Evolutionary conservation across 768 basidiomycete species (phyloP).

Genomic region (Amanita exitialis): DNA sequence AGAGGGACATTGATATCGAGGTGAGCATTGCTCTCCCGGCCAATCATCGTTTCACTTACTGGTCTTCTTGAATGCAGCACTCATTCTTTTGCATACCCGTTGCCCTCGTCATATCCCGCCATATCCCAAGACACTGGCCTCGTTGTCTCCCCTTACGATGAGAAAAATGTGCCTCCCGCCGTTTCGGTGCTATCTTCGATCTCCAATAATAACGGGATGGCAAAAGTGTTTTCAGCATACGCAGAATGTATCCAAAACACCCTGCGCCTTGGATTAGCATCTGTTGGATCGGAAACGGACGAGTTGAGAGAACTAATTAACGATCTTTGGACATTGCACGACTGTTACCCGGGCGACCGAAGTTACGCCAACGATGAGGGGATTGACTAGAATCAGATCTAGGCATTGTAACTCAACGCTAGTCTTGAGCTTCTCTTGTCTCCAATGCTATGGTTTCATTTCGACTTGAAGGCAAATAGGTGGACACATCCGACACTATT

Average conservation of each 20-base stretch:
- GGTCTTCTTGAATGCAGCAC: conserved; percentile 21
- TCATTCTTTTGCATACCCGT: conserved; percentile 42
- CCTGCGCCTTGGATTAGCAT: conserved; percentile 23
- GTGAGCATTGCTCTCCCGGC: conserved; percentile 24
- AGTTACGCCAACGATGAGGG: background rate
- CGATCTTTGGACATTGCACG: conserved; percentile 51
- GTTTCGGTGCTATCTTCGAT: conserved; percentile 33
- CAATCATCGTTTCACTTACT: background rate
- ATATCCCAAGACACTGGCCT: conserved; percentile 23
- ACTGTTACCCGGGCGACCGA: conserved; percentile 16
- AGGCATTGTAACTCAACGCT: background rate
- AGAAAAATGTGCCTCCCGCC: background rate
- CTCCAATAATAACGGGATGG: conserved; percentile 27
- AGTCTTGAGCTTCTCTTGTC: background rate
- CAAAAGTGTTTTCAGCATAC: conserved; percentile 36
- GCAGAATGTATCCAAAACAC: conserved; percentile 30
- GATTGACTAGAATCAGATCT: background rate
- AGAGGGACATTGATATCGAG: conserved; percentile 14
- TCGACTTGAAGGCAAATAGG: too few relatives aligned
- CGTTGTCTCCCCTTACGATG: background rate
- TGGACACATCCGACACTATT: too few relatives aligned
- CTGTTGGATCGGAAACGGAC: conserved; percentile 37
- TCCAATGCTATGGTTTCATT: background rate
- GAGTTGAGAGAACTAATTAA: conserved; percentile 47
- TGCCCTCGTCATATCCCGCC: conserved; percentile 50